phyloP scores from a whole-genome alignment of 805 yeast genomes.

The Alloascoidea hylecoeti region DNA sequence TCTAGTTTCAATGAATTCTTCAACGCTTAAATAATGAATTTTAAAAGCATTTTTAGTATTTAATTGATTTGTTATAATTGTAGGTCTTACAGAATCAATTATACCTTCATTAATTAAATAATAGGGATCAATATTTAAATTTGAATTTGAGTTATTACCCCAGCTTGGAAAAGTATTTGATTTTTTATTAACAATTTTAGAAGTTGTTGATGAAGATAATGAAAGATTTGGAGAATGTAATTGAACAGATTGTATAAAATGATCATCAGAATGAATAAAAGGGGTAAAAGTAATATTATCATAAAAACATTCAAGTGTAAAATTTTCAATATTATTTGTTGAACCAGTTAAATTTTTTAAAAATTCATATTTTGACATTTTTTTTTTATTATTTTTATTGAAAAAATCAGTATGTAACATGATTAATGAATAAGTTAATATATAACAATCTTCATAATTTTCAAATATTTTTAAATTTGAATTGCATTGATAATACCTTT shows the following conservation, averaged over 20 bases:
- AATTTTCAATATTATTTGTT: conserved; percentile 20
- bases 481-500: conserved; percentile 31
- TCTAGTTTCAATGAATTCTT: neutral
- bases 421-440: conserved; percentile 47
- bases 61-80: conserved; percentile 2
- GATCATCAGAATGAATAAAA: conserved; percentile 32
- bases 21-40: neutral
- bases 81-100: conserved; percentile 17
- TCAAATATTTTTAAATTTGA: conserved; percentile 19
- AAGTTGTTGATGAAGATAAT: neutral
- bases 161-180: conserved; percentile 6
- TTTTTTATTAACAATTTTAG: conserved; percentile 3
- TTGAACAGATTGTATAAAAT: conserved; percentile 9
- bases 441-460: conserved; percentile 51
- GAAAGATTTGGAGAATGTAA: conserved; percentile 10
- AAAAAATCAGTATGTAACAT: conserved; percentile 67
- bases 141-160: conserved; percentile 9
- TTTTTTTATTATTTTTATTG: conserved; percentile 49
- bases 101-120: conserved; percentile 16
- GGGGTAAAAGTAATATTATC: conserved; percentile 54
- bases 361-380: conserved; percentile 54
- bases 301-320: conserved; percentile 36
- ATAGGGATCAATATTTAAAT: conserved; percentile 19
- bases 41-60: neutral
- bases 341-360: conserved; percentile 26